Evolutionary conservation across 257 asterid genomes (phyloP).

Genomic region (Solanum verrucosum): DNA sequence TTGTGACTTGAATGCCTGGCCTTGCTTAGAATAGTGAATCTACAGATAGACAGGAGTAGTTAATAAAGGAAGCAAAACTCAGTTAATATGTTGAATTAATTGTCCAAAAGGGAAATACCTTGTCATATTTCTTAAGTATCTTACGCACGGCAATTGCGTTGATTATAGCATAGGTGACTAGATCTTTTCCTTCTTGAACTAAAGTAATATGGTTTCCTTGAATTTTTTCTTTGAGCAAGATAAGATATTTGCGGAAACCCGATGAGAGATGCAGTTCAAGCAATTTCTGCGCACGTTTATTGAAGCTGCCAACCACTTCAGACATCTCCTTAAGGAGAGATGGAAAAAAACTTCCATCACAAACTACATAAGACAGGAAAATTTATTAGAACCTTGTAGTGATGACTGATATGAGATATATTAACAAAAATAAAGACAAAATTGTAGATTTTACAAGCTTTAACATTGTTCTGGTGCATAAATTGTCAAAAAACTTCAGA

Average conservation of each 20-base stretch:
- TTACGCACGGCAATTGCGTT: constrained; percentile 90
- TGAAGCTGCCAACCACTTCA: constrained; percentile 79
- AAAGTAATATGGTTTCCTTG: constrained; percentile 44
- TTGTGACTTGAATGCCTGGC: constrained; percentile 85
- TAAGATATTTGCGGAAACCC: constrained; percentile 51
- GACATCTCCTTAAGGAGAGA: constrained; percentile 84
- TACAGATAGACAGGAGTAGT: constrained; percentile 7
- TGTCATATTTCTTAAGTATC: constrained; percentile 90
- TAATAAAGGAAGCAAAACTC: not conserved
- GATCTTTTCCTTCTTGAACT: constrained; percentile 72
- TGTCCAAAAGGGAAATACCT: constrained; percentile 21
- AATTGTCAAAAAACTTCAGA: not conserved
- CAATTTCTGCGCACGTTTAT: constrained; percentile 55
- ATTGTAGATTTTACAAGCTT: not conserved
- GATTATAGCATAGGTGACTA: constrained; percentile 71
- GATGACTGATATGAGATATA: not conserved
- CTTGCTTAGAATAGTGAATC: constrained; percentile 92
- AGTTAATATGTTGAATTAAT: not conserved
- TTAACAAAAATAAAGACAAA: not conserved
- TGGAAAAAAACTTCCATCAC: constrained; percentile 93
- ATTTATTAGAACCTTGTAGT: not conserved
- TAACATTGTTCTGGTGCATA: not conserved
- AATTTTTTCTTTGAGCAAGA: constrained; percentile 54
- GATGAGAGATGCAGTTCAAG: constrained; percentile 71
- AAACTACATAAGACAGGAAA: constrained; percentile 33